phyloP scores from a whole-genome alignment of 176 grass and related monocot genomes.

The Eragrostis curvula region DNA sequence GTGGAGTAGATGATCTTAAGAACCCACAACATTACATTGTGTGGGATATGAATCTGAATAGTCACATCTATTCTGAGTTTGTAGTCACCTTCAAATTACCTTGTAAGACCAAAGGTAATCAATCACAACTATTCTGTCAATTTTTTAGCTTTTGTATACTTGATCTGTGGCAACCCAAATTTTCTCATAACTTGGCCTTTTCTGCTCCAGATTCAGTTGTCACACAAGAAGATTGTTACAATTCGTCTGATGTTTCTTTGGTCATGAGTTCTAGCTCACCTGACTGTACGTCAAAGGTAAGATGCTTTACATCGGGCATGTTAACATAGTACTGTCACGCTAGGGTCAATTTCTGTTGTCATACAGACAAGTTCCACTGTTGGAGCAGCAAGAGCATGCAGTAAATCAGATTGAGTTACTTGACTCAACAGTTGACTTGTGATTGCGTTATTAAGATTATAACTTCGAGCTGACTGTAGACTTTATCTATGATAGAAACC shows the following conservation, averaged over 20 bases:
- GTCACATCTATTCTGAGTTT: conserved; percentile 90
- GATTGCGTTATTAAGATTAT: conserved; percentile 58
- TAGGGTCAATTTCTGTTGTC: conserved; percentile 51
- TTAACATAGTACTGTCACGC: conserved; percentile 31
- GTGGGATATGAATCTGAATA: conserved; percentile 92
- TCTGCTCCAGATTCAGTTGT: conserved; percentile 68
- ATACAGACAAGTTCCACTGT: conserved; percentile 60
- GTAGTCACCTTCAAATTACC: conserved; percentile 81
- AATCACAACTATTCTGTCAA: not conserved
- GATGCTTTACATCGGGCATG: conserved; percentile 37
- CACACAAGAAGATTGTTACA: conserved; percentile 53
- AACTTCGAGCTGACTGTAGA: conserved; percentile 55
- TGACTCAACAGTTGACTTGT: conserved; percentile 49
- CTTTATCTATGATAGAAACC: conserved; percentile 60
- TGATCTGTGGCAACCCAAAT: conserved; percentile 30
- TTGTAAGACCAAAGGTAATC: conserved; percentile 78
- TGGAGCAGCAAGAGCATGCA: conserved; percentile 53
- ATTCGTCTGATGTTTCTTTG: conserved; percentile 66
- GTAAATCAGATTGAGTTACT: conserved; percentile 55
- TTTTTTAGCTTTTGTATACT: conserved; percentile 22
- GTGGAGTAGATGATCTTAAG: conserved; percentile 89
- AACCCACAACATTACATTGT: conserved; percentile 93
- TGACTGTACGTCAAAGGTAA: conserved; percentile 62
- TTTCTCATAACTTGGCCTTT: conserved; percentile 28
- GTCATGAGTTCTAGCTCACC: conserved; percentile 70